Conservation (phyloP, 805 yeast genomes). For the Starmerella kuoi region DNA sequence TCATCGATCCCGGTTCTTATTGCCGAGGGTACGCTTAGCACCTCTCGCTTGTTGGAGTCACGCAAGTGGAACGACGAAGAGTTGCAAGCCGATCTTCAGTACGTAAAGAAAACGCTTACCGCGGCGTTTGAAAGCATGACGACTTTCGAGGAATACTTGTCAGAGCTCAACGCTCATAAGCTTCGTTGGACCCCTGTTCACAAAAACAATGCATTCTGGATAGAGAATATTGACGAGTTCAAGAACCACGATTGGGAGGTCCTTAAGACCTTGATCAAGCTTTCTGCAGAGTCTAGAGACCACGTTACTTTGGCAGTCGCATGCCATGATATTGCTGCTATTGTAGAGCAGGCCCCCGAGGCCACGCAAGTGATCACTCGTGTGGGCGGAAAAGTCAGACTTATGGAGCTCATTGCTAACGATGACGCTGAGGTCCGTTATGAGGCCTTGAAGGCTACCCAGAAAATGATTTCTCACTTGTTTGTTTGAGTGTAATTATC, state of each 20-base stretch:
- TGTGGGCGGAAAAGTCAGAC: slow-evolving; percentile 55
- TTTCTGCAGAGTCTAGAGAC: slow-evolving; percentile 26
- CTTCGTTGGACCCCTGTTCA: slow-evolving; percentile 90
- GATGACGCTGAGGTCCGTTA: slow-evolving; percentile 80
- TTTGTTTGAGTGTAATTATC: slow-evolving; percentile 32
- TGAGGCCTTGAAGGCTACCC: slow-evolving; percentile 94
- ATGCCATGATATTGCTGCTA: slow-evolving; percentile 52
- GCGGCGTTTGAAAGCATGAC: slow-evolving; percentile 69
- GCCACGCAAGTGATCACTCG: slow-evolving; percentile 42
- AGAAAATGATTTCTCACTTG: slow-evolving; percentile 77
- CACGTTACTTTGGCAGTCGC: slow-evolving; percentile 43
- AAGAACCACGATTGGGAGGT: slow-evolving; percentile 66
- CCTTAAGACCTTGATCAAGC: slow-evolving; percentile 45
- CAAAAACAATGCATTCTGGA: slow-evolving; percentile 78
- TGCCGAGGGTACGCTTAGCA: slow-evolving; percentile 62
- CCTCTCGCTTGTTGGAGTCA: slow-evolving; percentile 56
- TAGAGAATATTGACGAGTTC: slow-evolving; percentile 64
- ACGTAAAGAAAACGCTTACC: slow-evolving; percentile 47
- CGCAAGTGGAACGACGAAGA: slow-evolving; percentile 95
- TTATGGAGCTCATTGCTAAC: slow-evolving; percentile 73
- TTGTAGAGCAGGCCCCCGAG: slow-evolving; percentile 52
- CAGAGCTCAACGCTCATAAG: slow-evolving; percentile 67
- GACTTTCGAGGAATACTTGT: slow-evolving; percentile 81
- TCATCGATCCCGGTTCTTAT: slow-evolving; percentile 52
- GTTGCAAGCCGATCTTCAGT: slow-evolving; percentile 56